Base-by-base conservation (phyloP, 2,329 filamentous ascomycete genomes). In the Aspergillus sp. region DNA sequence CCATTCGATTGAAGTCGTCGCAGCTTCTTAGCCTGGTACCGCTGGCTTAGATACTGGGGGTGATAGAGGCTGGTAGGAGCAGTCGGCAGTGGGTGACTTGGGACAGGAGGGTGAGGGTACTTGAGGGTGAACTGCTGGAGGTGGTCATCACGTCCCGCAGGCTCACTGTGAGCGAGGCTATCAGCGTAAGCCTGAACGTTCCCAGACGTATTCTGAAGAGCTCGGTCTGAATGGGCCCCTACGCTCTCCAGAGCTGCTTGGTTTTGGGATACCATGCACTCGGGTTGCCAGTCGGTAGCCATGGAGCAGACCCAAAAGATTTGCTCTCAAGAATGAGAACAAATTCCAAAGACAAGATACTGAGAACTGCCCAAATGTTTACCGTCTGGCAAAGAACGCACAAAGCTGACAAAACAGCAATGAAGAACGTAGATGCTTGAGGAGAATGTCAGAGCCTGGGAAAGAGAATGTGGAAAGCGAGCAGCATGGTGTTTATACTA, bases 401-500 rank as follows among this genome's bases (percentile, higher is more conserved):
- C 23, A 49, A 31, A 40, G 68, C 63, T 66, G 8, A 65, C 69
- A 66, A 66, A 69, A 66, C 60, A 68, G 61, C 64, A 63, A 65
- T 69, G 64, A 72, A 74, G 71, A 73, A 74, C 72, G 73, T 66
- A 70, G 64, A 70, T 64, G 66, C 64, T 66, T 64, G 66, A 71
- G 72, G 73, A 75, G 73, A 75, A 76, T 76, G 73, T 75, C 70
- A 72, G 73, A 69, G 69, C 65, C 70, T 73, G 67, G 63, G 68
- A 73, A 73, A 74, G 73, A 76, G 73, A 75, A 76, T 76, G 73
- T 74, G 70, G 67, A 72, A 31, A 73, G 73, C 73, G 73, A 72
- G 64, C 66, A 69, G 62, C 69, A 73, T 70, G 70, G 66, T 74
- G 73, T 76, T 75, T 76, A 76, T 75, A 55, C 52, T 15, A 74